phyloP scores from a whole-genome alignment of 495 filamentous ascomycete species.

The Clavariopsis aquatica region DNA sequence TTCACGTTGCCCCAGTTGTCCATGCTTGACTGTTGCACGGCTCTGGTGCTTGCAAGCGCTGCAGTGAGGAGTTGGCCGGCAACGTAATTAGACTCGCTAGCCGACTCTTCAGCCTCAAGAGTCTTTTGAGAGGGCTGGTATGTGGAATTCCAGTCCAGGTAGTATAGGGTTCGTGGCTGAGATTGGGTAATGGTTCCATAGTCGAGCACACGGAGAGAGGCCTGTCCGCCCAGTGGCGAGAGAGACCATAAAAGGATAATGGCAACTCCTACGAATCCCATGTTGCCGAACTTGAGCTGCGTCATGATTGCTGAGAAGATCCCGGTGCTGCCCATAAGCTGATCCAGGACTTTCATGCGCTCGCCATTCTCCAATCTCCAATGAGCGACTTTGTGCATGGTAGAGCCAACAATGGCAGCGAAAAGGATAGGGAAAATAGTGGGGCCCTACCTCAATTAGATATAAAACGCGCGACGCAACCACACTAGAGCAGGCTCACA shows the following conservation, averaged over 20 bases:
- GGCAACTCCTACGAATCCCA: conserved; percentile 10
- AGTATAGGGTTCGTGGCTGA: conserved; percentile 14
- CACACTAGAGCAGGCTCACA: too few relatives aligned
- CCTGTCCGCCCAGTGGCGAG: conserved; percentile 33
- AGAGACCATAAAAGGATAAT: conserved; percentile 29
- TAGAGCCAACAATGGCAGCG: conserved; percentile 26
- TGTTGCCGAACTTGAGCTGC: conserved; percentile 28
- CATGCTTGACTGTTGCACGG: conserved; percentile 7
- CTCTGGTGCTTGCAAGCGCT: background rate
- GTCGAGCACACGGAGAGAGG: conserved; percentile 28
- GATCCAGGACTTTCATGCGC: conserved; percentile 30
- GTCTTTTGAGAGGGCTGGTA: background rate
- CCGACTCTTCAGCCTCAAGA: background rate
- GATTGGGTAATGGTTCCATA: conserved; percentile 1
- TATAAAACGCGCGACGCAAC: too few relatives aligned
- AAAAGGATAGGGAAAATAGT: conserved; percentile 32
- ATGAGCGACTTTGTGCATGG: conserved; percentile 26
- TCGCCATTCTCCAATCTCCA: conserved; percentile 36
- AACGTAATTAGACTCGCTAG: background rate
- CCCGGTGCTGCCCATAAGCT: conserved; percentile 28
- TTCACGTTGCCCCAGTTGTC: conserved; percentile 37
- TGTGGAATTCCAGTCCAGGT: conserved; percentile 13
- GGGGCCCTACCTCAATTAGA: conserved; percentile 21
- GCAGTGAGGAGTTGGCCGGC: background rate
- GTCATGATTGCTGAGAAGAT: conserved; percentile 28